Base-by-base conservation (phyloP, 108 stramenopile genomes). In the Fistulifera solaris region DNA sequence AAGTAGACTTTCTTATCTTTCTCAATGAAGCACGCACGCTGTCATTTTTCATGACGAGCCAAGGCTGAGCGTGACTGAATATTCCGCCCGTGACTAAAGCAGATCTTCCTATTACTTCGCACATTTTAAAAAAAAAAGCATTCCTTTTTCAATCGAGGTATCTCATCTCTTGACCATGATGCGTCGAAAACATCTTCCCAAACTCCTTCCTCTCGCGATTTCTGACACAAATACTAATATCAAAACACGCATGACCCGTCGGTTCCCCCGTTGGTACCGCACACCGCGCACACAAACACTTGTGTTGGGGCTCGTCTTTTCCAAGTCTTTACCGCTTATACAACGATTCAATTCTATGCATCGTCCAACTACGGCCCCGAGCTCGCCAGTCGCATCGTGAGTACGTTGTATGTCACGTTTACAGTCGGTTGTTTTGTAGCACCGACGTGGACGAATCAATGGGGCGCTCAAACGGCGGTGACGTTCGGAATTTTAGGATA, bases 301-400 rank as follows among this genome's bases (percentile, higher is more conserved):
- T 19, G 27, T 40, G 1, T 55, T 78, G 23, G 77, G 77, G 19
- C 6, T 71, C 12, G 63, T 78, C 26, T 78, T 78, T 62, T 68
- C 75, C 54, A 65, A 66, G 67, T 62, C 68, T 78, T 78, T 54
- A 62, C 71, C 13, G 70, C 77, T 8, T 78, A 75, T 45, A 56
- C 61, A 23, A 75, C 73, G 25, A 72, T 78, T 50, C 77, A 78
- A 52, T 69, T 68, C 40, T 75, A 71, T 47, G 57, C 77, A 3
- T 31, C 59, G 2, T 59, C 57, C 7, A 71, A 54, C 15, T 78
- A 75, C 39, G 73, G 73, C n/a, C 24, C 54, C 2, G 48, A 48
- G 13, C 61, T 78, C n/a, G 77, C 72, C 7, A 46, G 63, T 2
- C 45, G 72, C 15, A 45, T 46, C n/a, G 55, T 72, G 15, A 72